A percentile compares a stretch with the other conserved stretches of the same genome.
phyloP scores from a whole-genome alignment of 78 protist species.

The Dictyostelium brefeldianum region DNA sequence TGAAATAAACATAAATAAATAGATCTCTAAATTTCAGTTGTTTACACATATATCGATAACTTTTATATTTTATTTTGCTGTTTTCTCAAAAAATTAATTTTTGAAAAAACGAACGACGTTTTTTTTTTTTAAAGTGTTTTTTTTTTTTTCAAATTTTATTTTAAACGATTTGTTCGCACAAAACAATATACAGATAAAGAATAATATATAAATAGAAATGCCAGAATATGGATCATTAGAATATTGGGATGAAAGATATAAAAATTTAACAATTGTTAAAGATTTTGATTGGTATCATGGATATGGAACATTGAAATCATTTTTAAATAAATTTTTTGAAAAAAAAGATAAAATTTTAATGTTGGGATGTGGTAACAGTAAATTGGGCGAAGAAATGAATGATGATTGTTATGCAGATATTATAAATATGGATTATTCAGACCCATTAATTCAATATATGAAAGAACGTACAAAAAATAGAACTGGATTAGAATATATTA shows the following conservation, averaged over 20 bases:
- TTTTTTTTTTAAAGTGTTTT: background rate
- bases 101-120: background rate
- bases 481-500: slow-evolving; percentile 49
- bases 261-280: slow-evolving; percentile 18
- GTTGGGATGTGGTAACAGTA: slow-evolving; percentile 81
- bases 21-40: too few species aligned
- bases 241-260: slow-evolving; percentile 83
- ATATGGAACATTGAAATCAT: slow-evolving; percentile 38
- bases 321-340: slow-evolving; percentile 36
- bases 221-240: slow-evolving; percentile 73
- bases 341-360: slow-evolving; percentile 35
- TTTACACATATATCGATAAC: too few species aligned
- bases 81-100: too few species aligned
- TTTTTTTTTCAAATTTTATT: background rate
- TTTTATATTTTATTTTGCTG: too few species aligned
- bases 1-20: too few species aligned
- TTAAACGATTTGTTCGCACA: background rate
- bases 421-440: slow-evolving; percentile 76
- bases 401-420: slow-evolving; percentile 23
- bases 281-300: slow-evolving; percentile 84
- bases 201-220: background rate
- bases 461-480: slow-evolving; percentile 35
- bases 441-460: slow-evolving; percentile 61
- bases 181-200: too few species aligned
- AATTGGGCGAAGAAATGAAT: slow-evolving; percentile 67